Percentiles rank a stretch among this genome's conserved stretches.
Evolutionary conservation across 179 eudicot genomes (phyloP).

Genomic region (Sideroxylon spinosum): DNA sequence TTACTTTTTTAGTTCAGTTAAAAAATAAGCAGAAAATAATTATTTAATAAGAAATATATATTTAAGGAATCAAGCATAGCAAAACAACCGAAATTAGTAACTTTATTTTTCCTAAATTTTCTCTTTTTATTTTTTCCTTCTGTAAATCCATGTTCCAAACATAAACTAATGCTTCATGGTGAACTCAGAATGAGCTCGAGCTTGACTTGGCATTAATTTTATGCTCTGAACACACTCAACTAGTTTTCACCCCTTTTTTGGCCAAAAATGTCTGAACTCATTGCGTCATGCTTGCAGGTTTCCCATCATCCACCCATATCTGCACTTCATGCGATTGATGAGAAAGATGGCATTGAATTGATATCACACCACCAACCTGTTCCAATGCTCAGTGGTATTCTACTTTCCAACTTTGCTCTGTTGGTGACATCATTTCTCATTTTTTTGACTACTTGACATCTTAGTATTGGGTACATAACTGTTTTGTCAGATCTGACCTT

Average conservation of each 20-base stretch:
- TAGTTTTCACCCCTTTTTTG: not conserved
- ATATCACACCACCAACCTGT: constrained; percentile 54
- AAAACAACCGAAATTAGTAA: too few relatives aligned
- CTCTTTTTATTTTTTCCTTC: too few relatives aligned
- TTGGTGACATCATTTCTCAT: not conserved
- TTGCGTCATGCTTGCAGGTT: constrained; percentile 39
- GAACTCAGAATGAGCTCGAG: constrained; percentile 3
- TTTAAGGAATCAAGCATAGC: not conserved
- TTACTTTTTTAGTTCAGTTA: too few relatives aligned
- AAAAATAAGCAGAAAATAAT: too few relatives aligned
- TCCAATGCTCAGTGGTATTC: constrained; percentile 62
- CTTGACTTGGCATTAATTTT: not conserved
- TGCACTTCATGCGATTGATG: constrained; percentile 82
- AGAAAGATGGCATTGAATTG: constrained; percentile 45
- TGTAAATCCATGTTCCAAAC: too few relatives aligned
- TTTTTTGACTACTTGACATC: not conserved
- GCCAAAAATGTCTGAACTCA: not conserved
- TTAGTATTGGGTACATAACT: too few relatives aligned
- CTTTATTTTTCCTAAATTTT: too few relatives aligned
- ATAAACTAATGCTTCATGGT: too few relatives aligned
- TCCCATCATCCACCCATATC: constrained; percentile 90
- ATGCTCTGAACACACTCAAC: not conserved
- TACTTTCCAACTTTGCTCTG: constrained; percentile 2
- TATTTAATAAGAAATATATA: too few relatives aligned
- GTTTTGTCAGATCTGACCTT: not conserved